Evolutionary conservation across 2,329 filamentous ascomycete species (phyloP).

Genomic region (Metarhizium robertsii): DNA sequence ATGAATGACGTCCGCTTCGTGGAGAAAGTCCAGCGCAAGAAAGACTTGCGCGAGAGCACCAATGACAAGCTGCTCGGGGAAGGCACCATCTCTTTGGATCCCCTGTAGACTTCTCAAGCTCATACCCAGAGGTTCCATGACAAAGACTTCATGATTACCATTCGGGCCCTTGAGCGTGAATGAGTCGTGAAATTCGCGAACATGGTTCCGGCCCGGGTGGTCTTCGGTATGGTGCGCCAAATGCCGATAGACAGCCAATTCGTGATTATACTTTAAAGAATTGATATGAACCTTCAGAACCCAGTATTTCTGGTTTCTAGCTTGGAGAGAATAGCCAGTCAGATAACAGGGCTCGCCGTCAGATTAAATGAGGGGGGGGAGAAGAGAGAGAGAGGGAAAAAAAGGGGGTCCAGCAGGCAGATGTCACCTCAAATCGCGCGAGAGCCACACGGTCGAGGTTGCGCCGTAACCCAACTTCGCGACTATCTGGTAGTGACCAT

Average conservation of each 20-base stretch:
- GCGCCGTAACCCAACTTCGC: constrained; percentile 33
- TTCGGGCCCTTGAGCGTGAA: constrained; percentile 21
- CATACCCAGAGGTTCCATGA: constrained; percentile 27
- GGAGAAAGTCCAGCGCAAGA: constrained; percentile 15
- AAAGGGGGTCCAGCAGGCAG: background rate
- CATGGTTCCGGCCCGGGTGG: constrained; percentile 18
- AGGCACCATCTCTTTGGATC: constrained; percentile 14
- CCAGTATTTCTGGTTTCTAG: constrained; percentile 15
- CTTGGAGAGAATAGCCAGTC: background rate
- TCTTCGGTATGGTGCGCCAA: constrained; percentile 13
- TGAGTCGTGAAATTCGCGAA: constrained; percentile 24
- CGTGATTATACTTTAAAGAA: constrained; percentile 17
- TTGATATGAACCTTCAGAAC: constrained; percentile 25
- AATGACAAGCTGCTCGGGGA: constrained; percentile 17
- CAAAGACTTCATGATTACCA: constrained; percentile 24
- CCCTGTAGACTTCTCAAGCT: constrained; percentile 25
- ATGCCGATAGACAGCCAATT: constrained; percentile 20
- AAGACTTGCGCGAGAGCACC: constrained; percentile 15
- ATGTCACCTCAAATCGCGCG: constrained; percentile 21
- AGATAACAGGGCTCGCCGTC: background rate
- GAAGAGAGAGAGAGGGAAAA: too few relatives aligned
- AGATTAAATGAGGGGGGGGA: background rate
- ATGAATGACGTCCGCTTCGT: constrained; percentile 17
- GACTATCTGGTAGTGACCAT: constrained; percentile 17
- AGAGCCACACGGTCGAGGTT: constrained; percentile 33